Conservation (phyloP, 129 eudicot genomes). For the Ambrosia trifida region DNA sequence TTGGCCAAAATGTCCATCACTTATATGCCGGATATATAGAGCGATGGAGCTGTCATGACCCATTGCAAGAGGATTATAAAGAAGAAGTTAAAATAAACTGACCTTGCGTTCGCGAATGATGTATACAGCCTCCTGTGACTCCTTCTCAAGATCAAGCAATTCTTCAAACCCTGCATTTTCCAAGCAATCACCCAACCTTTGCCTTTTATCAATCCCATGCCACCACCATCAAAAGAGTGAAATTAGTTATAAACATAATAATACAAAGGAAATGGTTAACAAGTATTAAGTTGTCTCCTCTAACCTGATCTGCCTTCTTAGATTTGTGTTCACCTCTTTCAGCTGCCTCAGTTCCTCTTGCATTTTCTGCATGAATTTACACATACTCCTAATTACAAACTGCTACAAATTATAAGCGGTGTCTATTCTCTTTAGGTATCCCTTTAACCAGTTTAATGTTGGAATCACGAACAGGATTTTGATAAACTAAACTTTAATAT, state of each 20-base stretch:
- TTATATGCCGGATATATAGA: too few relatives aligned
- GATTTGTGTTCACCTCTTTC: slow-evolving; percentile 67
- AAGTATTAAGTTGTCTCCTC: not conserved
- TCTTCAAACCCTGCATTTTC: slow-evolving; percentile 55
- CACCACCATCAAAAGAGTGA: not conserved
- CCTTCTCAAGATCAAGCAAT: slow-evolving; percentile 57
- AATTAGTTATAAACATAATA: not conserved
- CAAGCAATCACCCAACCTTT: slow-evolving; percentile 79
- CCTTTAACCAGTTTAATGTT: not conserved
- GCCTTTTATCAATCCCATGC: slow-evolving; percentile 45
- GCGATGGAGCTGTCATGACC: too few relatives aligned
- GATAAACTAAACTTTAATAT: too few relatives aligned
- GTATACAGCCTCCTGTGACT: slow-evolving; percentile 56
- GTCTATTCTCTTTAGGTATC: slow-evolving; percentile 10
- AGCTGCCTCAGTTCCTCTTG: slow-evolving; percentile 69
- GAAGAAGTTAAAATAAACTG: not conserved
- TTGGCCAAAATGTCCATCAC: not conserved
- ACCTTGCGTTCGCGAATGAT: slow-evolving; percentile 77
- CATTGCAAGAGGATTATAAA: not conserved
- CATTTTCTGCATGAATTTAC: slow-evolving; percentile 57
- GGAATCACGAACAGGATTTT: too few relatives aligned
- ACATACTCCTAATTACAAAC: not conserved
- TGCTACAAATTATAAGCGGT: slow-evolving; percentile 1
- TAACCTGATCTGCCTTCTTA: slow-evolving; percentile 69
- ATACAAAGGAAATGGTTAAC: not conserved